These are phyloP conservation scores for Exophiala viscosa DNA, from an alignment of 2,329 filamentous ascomycete species.

Conservation along the genomic window DNA sequence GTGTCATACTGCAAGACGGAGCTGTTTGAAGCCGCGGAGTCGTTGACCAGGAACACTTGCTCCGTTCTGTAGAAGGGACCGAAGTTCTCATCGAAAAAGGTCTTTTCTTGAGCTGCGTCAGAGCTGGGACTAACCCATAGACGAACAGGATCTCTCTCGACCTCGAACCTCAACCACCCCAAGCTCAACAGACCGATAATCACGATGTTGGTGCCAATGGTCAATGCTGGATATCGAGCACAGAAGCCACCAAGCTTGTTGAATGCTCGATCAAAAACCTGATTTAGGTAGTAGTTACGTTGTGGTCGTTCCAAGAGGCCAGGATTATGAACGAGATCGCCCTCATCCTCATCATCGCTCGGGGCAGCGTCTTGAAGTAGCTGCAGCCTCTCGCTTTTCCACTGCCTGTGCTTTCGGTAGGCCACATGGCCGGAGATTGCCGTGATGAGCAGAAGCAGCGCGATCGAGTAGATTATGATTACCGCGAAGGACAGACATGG, in stretches of 20 bases:
- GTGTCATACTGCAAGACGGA: slow-evolving; percentile 85
- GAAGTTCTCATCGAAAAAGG: slow-evolving; percentile 88
- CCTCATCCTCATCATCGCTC: slow-evolving; percentile 83
- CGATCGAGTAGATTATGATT: slow-evolving; percentile 76
- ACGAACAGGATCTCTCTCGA: slow-evolving; percentile 85
- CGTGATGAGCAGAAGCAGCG: slow-evolving; percentile 64
- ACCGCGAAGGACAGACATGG: slow-evolving; percentile 92
- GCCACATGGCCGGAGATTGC: slow-evolving; percentile 70
- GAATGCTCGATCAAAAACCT: slow-evolving; percentile 74
- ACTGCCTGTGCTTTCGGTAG: slow-evolving; percentile 68
- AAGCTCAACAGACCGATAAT: slow-evolving; percentile 75
- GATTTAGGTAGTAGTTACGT: slow-evolving; percentile 78
- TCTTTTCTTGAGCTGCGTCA: slow-evolving; percentile 84
- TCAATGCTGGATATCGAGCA: slow-evolving; percentile 78
- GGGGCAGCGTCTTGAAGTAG: slow-evolving; percentile 78
- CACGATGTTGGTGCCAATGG: slow-evolving; percentile 71
- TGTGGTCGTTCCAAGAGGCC: slow-evolving; percentile 76
- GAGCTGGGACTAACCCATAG: slow-evolving; percentile 97
- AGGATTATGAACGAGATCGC: slow-evolving; percentile 71
- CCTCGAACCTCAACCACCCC: slow-evolving; percentile 82
- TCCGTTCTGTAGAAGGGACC: slow-evolving; percentile 94
- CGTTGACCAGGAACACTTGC: slow-evolving; percentile 90
- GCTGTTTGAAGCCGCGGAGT: slow-evolving; percentile 55
- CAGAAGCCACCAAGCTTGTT: slow-evolving; percentile 74
- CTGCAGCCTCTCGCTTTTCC: slow-evolving; percentile 76